These are phyloP conservation scores for Sarocladium oryzae DNA, from an alignment of 2,329 filamentous ascomycete genomes.

Conservation along the genomic window DNA sequence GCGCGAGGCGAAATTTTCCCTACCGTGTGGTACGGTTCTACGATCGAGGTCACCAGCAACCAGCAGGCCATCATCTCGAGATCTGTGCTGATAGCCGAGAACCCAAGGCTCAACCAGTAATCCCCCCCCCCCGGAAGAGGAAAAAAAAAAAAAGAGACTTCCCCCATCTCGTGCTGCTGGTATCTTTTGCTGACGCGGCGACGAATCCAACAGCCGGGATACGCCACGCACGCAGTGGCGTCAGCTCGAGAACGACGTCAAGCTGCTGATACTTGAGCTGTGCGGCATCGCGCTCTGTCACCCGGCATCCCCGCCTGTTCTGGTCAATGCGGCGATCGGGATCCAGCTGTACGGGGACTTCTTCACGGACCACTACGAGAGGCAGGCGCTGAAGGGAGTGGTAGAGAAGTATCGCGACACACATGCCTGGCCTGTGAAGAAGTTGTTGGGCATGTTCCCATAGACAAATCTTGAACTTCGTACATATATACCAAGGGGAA, in stretches of 20 bases:
- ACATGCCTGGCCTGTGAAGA: conserved; percentile 32
- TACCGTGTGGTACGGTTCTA: conserved; percentile 32
- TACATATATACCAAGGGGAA: too few species aligned
- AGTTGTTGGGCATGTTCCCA: conserved; percentile 29
- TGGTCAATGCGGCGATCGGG: conserved; percentile 32
- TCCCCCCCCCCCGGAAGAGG: background rate
- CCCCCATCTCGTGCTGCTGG: too few species aligned
- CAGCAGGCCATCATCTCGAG: conserved; percentile 33
- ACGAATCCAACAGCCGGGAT: conserved; percentile 8
- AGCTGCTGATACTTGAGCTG: conserved; percentile 29
- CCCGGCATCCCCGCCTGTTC: conserved; percentile 28
- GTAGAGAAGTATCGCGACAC: conserved; percentile 38
- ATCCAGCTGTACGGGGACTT: conserved; percentile 36
- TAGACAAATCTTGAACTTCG: background rate
- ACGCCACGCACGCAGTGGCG: conserved; percentile 25
- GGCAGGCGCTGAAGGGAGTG: conserved; percentile 29
- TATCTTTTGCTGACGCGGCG: background rate
- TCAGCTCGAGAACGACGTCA: conserved; percentile 30
- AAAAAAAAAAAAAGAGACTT: too few species aligned
- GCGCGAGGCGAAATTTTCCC: conserved; percentile 33
- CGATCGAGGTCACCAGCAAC: conserved; percentile 32
- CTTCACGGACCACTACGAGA: conserved; percentile 33
- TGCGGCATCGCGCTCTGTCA: conserved; percentile 35
- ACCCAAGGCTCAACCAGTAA: conserved; percentile 29
- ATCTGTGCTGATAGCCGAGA: conserved; percentile 33